Evolutionary conservation across 2,329 filamentous ascomycete genomes (phyloP).

Genomic region (Neopestalotiopsis rosae): DNA sequence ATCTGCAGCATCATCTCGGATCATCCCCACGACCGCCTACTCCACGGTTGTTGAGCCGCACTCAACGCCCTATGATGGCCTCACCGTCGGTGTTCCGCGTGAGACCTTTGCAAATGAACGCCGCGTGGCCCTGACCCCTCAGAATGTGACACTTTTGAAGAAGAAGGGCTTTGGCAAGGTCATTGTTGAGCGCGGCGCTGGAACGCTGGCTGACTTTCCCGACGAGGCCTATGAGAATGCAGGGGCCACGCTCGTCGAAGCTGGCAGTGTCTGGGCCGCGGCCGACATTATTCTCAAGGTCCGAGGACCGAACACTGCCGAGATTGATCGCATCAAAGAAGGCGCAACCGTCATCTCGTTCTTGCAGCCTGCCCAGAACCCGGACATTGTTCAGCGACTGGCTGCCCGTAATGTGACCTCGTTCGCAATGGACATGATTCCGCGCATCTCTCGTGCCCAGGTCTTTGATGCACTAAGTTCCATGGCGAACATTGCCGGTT

Average conservation of each 20-base stretch:
- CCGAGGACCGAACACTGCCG: constrained; percentile 72
- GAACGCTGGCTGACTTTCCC: constrained; percentile 75
- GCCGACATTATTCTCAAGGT: constrained; percentile 87
- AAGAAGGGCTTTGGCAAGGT: constrained; percentile 85
- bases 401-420: constrained; percentile 73
- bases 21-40: constrained; percentile 34
- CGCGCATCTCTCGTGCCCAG: constrained; percentile 86
- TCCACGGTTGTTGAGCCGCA: constrained; percentile 41
- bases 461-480: constrained; percentile 88
- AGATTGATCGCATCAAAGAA: constrained; percentile 70
- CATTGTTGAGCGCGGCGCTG: constrained; percentile 82
- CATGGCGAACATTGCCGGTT: constrained; percentile 94
- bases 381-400: constrained; percentile 73
- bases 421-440: constrained; percentile 94
- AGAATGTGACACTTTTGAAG: constrained; percentile 80
- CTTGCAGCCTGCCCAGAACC: constrained; percentile 83
- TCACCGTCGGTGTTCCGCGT: constrained; percentile 79
- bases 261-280: constrained; percentile 71
- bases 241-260: constrained; percentile 78
- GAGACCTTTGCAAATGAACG: constrained; percentile 82
- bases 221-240: constrained; percentile 79
- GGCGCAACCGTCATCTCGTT: constrained; percentile 82
- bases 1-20: constrained; percentile 18
- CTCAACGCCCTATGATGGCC: constrained; percentile 69
- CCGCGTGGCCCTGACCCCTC: constrained; percentile 83